These are phyloP conservation scores for Trichosporon faecale DNA, from an alignment of 1,284 basidiomycete species.

Conservation along the genomic window DNA sequence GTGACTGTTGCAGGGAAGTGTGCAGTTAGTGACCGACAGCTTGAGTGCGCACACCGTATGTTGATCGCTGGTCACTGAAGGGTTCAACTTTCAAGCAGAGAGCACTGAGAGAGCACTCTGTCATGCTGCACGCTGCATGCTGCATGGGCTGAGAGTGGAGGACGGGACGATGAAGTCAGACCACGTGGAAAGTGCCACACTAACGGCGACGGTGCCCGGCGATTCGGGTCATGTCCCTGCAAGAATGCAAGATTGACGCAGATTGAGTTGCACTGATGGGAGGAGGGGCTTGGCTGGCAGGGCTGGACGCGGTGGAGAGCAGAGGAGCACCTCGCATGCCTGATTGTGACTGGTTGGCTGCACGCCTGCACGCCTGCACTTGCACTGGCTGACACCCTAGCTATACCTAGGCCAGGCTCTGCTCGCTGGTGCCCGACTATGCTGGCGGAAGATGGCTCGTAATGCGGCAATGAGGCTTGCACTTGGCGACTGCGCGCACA, in stretches of 20 bases:
- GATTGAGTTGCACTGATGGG: background rate
- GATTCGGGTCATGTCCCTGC: background rate
- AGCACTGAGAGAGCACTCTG: too few relatives aligned
- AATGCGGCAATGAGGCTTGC: too few relatives aligned
- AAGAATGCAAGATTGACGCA: background rate
- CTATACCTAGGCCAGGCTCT: background rate
- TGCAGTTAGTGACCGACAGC: too few relatives aligned
- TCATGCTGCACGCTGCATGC: too few relatives aligned
- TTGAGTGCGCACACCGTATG: too few relatives aligned
- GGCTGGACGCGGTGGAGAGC: background rate
- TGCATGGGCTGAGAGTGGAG: background rate
- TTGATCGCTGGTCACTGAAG: too few relatives aligned
- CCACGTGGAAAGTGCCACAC: conserved; percentile 1
- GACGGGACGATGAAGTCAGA: background rate
- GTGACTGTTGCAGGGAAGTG: too few relatives aligned
- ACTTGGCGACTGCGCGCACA: background rate
- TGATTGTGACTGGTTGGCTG: background rate
- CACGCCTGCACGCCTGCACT: background rate
- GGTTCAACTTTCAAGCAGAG: too few relatives aligned
- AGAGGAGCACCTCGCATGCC: background rate
- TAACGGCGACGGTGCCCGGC: background rate
- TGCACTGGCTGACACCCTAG: too few relatives aligned
- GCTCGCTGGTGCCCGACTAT: background rate
- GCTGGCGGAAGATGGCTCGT: background rate
- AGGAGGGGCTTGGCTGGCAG: background rate